phyloP scores from a whole-genome alignment of 1,284 basidiomycete species.

The Sporisorium graminicola region DNA sequence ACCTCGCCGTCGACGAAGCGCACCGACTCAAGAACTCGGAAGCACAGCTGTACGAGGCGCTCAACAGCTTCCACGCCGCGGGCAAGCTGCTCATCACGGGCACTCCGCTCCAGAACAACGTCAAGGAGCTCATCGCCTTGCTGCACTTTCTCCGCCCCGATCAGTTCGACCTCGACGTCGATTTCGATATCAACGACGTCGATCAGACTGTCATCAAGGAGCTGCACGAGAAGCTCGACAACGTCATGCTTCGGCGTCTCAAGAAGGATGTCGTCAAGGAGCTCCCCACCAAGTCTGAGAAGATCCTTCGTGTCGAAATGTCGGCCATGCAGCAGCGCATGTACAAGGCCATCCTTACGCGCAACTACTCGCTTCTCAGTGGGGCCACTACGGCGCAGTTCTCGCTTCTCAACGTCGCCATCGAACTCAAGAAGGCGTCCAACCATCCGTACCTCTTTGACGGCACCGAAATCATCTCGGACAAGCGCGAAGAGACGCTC shows the following conservation, averaged over 20 bases:
- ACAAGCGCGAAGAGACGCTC: slow-evolving; percentile 80
- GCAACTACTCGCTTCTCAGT: slow-evolving; percentile 93
- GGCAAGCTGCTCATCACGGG: slow-evolving; percentile 97
- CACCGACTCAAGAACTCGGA: slow-evolving; percentile 98
- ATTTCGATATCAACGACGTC: slow-evolving; percentile 83
- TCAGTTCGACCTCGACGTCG: slow-evolving; percentile 83
- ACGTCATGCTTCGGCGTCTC: slow-evolving; percentile 92
- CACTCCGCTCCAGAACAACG: slow-evolving; percentile 98
- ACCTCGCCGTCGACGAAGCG: slow-evolving; percentile 99
- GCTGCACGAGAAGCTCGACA: slow-evolving; percentile 90
- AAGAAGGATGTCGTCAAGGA: slow-evolving; percentile 98
- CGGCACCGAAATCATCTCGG: slow-evolving; percentile 85
- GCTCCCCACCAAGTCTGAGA: slow-evolving; percentile 96
- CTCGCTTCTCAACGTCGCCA: slow-evolving; percentile 76
- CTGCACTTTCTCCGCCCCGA: slow-evolving; percentile 99
- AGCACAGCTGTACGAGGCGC: slow-evolving; percentile 94
- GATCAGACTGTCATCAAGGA: slow-evolving; percentile 77
- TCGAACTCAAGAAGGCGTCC: slow-evolving; percentile 70
- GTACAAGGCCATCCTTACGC: slow-evolving; percentile 97
- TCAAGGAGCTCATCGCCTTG: slow-evolving; percentile 94
- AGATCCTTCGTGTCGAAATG: slow-evolving; percentile 98
- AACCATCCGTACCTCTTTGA: slow-evolving; percentile 99
- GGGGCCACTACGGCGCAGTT: slow-evolving; percentile 83
- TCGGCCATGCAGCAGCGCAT: slow-evolving; percentile 95
- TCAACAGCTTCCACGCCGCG: slow-evolving; percentile 87